Evolutionary conservation across 2,329 filamentous ascomycete species (phyloP), one percentile per base, ranked within the genome.

Genomic region (Aspergillus awamori): DNA sequence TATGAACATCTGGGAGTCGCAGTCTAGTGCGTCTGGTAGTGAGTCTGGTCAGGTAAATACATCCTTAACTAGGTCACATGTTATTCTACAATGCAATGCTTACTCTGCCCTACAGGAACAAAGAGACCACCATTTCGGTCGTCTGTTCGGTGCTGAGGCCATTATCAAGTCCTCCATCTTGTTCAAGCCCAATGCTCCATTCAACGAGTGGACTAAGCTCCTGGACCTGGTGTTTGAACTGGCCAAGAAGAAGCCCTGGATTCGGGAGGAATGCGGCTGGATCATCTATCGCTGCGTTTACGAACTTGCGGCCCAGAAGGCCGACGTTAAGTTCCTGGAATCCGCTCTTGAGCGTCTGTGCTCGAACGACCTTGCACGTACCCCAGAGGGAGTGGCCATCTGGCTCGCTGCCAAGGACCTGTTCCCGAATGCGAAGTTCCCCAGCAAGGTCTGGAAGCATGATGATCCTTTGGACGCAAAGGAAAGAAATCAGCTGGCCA

Each of bases 331-430:
- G 59, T 84, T 86, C 59, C 86, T 86, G 1, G 83, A 88, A 69
- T 77, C 81, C 26, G 87, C 89, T 0, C 79, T 96, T 38, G 79
- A 86, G 61, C 84, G 83, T 41, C 72, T 96, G 8, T 81, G 82
- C 20, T 82, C 86, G 15, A 84, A 86, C 53, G 88, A 89, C 8
- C 80, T 96, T 53, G 86, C 88, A 8, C 90, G 90, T 74, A 94
- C 93, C 0, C 89, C 93, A 0, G 94, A 98, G 74, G 94, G 93
- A 6, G 87, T 97, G 22, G 92, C 92, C 0, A 86, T 97, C 59
- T 98, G 93, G 93, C 81, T 98, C 33, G 85, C 86, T 5, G 85
- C 90, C 1, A 83, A 86, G 63, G 84, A 85, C 55, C 80, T 80
- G 20, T 92, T 91, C 68, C 85, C 89, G 0, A 79, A 84, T 7